Evolutionary conservation across 192 early-diverging fungal species (phyloP).

Genomic region (Kickxella alabastrina): DNA sequence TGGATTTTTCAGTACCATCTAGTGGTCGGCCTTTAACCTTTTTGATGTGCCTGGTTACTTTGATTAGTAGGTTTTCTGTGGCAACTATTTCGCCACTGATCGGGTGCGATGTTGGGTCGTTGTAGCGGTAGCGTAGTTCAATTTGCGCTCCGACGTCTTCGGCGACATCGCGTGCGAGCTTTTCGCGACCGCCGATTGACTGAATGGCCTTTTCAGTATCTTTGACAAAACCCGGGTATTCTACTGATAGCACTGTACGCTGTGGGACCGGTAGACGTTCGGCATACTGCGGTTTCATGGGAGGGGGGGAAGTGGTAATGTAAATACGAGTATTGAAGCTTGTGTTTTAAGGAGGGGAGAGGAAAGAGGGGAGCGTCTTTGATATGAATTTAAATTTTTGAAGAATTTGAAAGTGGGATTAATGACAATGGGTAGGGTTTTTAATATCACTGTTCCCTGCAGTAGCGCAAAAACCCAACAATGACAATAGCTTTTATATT

Average conservation of each 20-base stretch:
- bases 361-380: no score
- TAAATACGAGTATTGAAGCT: no score
- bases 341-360: no score
- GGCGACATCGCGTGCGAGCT: conserved; percentile 20
- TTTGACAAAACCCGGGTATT: conserved; percentile 49
- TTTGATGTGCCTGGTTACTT: conserved; percentile 37
- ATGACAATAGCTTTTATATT: neutral
- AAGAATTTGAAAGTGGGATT: no score
- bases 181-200: conserved; percentile 42
- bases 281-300: conserved; percentile 17
- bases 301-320: no score
- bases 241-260: conserved; percentile 29
- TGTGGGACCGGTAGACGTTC: conserved; percentile 23
- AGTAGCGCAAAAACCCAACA: neutral
- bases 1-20: neutral
- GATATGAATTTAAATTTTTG: no score
- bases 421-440: no score
- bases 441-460: no score
- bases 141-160: conserved; percentile 26
- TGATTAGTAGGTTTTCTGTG: conserved; percentile 41
- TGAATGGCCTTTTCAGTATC: conserved; percentile 29
- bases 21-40: conserved; percentile 5
- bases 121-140: conserved; percentile 48
- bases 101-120: conserved; percentile 45
- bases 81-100: conserved; percentile 42